Evolutionary conservation across 2,329 filamentous ascomycete species (phyloP).

Genomic region (Bipolaris gigantea): DNA sequence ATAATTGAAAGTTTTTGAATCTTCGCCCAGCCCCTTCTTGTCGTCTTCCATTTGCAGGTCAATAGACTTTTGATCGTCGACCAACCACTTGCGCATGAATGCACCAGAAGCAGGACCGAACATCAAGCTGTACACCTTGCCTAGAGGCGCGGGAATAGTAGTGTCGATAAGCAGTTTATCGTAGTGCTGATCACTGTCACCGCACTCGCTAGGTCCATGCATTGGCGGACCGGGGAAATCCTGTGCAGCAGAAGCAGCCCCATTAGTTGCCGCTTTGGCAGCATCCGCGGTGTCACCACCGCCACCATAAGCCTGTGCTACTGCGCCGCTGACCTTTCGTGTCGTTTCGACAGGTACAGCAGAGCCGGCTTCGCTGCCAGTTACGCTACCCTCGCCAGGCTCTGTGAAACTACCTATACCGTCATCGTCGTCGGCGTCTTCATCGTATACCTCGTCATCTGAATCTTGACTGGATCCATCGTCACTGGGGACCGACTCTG

Average conservation of each 20-base stretch:
- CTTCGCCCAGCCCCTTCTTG: constrained; percentile 73
- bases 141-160: constrained; percentile 80
- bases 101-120: constrained; percentile 78
- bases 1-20: constrained; percentile 74
- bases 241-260: constrained; percentile 47
- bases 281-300: constrained; percentile 37
- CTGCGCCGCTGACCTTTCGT: constrained; percentile 70
- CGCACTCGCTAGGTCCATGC: constrained; percentile 84
- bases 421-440: constrained; percentile 76
- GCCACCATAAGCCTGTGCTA: constrained; percentile 46
- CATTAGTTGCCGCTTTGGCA: constrained; percentile 46
- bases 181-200: constrained; percentile 76
- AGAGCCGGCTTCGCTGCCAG: constrained; percentile 54
- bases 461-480: constrained; percentile 63
- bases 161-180: constrained; percentile 86
- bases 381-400: constrained; percentile 56
- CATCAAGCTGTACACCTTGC: constrained; percentile 85
- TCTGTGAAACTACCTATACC: constrained; percentile 65
- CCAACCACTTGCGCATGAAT: constrained; percentile 86
- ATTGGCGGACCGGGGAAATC: constrained; percentile 85
- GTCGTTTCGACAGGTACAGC: constrained; percentile 57
- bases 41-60: constrained; percentile 86
- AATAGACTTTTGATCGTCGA: constrained; percentile 82
- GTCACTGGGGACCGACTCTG: constrained; percentile 60
- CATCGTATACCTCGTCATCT: constrained; percentile 76